Percentiles rank a stretch among this genome's conserved stretches.
Evolutionary conservation across 2,329 filamentous ascomycete species (phyloP).

Genomic region (Aspergillus aculeatus): DNA sequence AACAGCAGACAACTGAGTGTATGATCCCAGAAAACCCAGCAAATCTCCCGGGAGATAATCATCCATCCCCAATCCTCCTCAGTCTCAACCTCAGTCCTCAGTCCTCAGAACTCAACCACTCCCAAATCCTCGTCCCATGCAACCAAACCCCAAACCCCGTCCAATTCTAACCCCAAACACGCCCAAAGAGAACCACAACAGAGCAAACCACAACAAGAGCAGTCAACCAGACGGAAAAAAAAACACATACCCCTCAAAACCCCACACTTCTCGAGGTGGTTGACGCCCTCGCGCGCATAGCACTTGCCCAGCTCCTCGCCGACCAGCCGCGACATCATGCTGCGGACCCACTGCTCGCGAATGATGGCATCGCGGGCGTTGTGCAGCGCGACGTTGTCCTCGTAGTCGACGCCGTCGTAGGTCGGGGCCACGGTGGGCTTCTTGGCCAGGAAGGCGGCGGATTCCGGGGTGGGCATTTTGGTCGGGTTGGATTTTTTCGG

Average conservation of each 20-base stretch:
- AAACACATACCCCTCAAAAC: constrained; percentile 59
- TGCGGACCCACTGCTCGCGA: constrained; percentile 66
- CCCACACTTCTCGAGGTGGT: constrained; percentile 68
- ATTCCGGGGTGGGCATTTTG: constrained; percentile 65
- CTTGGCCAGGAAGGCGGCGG: constrained; percentile 61
- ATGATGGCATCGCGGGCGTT: constrained; percentile 65
- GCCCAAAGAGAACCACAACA: no score
- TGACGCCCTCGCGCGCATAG: constrained; percentile 64
- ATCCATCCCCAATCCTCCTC: no score
- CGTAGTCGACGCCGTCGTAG: constrained; percentile 66
- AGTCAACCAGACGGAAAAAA: background rate
- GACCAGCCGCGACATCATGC: constrained; percentile 67
- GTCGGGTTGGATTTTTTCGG: background rate
- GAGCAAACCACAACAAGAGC: background rate
- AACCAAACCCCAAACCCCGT: no score
- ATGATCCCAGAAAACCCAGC: no score
- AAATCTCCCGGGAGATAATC: no score
- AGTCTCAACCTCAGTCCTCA: no score
- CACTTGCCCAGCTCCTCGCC: constrained; percentile 67
- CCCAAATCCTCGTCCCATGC: no score
- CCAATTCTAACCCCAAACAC: no score
- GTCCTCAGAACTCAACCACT: no score
- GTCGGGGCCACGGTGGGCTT: constrained; percentile 66
- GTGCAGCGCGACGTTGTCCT: constrained; percentile 62
- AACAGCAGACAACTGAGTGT: no score